Evolutionary conservation across 2,329 filamentous ascomycete genomes (phyloP).

Genomic region (Paraphoma chrysanthemicola): DNA sequence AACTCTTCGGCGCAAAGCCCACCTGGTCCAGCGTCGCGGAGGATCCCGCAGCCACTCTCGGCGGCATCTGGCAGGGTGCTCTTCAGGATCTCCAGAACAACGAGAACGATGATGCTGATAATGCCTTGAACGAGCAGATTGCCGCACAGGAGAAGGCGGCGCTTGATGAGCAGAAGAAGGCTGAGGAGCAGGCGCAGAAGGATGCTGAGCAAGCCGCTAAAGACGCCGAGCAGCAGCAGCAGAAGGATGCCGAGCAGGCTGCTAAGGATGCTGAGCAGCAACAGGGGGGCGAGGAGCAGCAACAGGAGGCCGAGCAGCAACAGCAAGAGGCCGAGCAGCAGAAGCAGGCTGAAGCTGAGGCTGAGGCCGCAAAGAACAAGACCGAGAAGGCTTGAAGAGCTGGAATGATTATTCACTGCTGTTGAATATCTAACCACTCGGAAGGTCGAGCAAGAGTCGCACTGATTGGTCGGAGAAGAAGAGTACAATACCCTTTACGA

Average conservation of each 20-base stretch:
- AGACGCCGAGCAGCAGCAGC: too few relatives aligned
- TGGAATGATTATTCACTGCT: not conserved
- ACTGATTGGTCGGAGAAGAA: not conserved
- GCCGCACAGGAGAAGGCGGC: conserved; percentile 28
- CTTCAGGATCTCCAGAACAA: conserved; percentile 33
- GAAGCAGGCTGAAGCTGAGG: too few relatives aligned
- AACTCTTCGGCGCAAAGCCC: conserved; percentile 35
- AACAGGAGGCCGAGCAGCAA: too few relatives aligned
- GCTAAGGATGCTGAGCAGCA: too few relatives aligned
- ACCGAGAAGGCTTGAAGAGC: conserved; percentile 7
- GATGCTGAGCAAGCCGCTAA: too few relatives aligned
- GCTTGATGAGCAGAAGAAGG: conserved; percentile 7
- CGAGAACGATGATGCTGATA: conserved; percentile 30
- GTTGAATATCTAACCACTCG: not conserved
- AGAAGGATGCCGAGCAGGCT: too few relatives aligned
- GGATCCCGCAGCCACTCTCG: conserved; percentile 38
- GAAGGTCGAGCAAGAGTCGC: not conserved
- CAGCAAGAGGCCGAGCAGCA: too few relatives aligned
- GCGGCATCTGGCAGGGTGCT: conserved; percentile 33
- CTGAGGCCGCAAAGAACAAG: conserved; percentile 2
- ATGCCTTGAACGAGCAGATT: conserved; percentile 27
- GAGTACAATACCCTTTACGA: not conserved
- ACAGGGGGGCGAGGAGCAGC: too few relatives aligned
- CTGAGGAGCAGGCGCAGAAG: too few relatives aligned
- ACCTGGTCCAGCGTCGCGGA: conserved; percentile 33